Percentiles rank a stretch among this genome's conserved stretches.
phyloP scores from a whole-genome alignment of 2,329 filamentous ascomycete species.

The Ophiosphaerella korrae region DNA sequence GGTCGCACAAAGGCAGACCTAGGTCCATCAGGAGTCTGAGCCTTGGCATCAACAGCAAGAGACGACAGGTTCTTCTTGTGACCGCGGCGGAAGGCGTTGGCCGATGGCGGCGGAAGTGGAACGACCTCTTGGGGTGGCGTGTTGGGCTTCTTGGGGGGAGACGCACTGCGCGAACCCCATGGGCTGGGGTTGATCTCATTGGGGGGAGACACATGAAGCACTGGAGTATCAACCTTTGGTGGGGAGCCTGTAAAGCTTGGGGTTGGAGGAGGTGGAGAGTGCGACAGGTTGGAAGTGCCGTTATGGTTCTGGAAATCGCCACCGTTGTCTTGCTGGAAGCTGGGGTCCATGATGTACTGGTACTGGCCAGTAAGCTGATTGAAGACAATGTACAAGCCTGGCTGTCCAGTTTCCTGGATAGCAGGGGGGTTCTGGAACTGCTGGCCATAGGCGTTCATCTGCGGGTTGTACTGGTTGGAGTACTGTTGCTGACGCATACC shows the following conservation, averaged over 20 bases:
- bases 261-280: constrained; percentile 57
- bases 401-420: constrained; percentile 69
- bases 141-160: constrained; percentile 65
- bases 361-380: constrained; percentile 87
- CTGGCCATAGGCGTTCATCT: constrained; percentile 66
- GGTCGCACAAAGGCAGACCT: constrained; percentile 67
- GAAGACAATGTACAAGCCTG: constrained; percentile 80
- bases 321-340: constrained; percentile 52
- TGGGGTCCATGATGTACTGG: constrained; percentile 77
- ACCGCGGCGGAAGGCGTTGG: constrained; percentile 88
- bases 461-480: constrained; percentile 58
- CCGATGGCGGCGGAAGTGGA: constrained; percentile 84
- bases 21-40: constrained; percentile 65
- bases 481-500: constrained; percentile 53
- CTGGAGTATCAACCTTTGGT: constrained; percentile 52
- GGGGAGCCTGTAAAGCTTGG: constrained; percentile 45
- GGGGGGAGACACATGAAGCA: constrained; percentile 83
- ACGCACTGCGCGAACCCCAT: constrained; percentile 65
- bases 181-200: constrained; percentile 61
- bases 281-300: constrained; percentile 42
- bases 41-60: constrained; percentile 62
- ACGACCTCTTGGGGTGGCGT: constrained; percentile 71
- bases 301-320: constrained; percentile 13
- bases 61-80: constrained; percentile 86
- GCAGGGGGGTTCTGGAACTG: constrained; percentile 70